phyloP scores from a whole-genome alignment of 371 early-diverging fungal species.

The Mucor racemosus region DNA sequence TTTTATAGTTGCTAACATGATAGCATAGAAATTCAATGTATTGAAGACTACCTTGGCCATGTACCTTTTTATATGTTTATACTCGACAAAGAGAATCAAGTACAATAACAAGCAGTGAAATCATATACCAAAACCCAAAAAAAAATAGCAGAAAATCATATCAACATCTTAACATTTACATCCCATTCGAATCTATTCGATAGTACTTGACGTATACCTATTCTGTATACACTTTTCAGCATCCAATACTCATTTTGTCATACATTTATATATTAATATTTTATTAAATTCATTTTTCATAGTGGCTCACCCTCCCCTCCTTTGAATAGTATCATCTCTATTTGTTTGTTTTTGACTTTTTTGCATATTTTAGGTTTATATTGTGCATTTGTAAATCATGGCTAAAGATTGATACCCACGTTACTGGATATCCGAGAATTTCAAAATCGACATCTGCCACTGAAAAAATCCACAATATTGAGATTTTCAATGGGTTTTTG shows the following conservation, averaged over 20 bases:
- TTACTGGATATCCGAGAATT: no score
- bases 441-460: no score
- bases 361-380: no score
- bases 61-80: slow-evolving; percentile 11
- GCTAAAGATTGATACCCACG: no score
- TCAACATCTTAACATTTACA: neutral
- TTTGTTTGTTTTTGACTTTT: no score
- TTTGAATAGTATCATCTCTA: no score
- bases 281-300: neutral
- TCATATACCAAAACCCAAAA: neutral
- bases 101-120: neutral
- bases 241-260: neutral
- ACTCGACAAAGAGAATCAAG: neutral
- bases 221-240: neutral
- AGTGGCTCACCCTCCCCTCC: neutral
- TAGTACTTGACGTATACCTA: neutral
- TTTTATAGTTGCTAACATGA: neutral
- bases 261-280: neutral
- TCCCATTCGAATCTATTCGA: neutral
- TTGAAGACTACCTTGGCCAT: slow-evolving; percentile 13
- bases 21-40: slow-evolving; percentile 1
- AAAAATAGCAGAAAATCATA: neutral
- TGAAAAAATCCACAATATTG: no score
- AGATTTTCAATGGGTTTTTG: no score
- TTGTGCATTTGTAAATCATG: no score